Conservation (phyloP, 306 rosid species). For the Medicago truncatula region MtrunA17r5.0-ANR NC_053045.1:14465001-14465500, state of each 20-base stretch:
- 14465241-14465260: slow-evolving; percentile 65
- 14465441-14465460: neutral
- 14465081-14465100: too few relatives aligned
- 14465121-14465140: neutral
- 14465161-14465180: neutral
- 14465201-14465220: slow-evolving; percentile 26
- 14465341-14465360: slow-evolving; percentile 2
- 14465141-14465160: neutral
- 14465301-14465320: slow-evolving; percentile 80
- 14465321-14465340: slow-evolving; percentile 78
- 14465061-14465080: neutral
- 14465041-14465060: slow-evolving; percentile 60
- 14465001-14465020: slow-evolving; percentile 97
- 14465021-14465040: slow-evolving; percentile 80
- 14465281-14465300: slow-evolving; percentile 85
- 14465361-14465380: neutral
- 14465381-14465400: slow-evolving; percentile 3
- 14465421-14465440: neutral
- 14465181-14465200: slow-evolving; percentile 14
- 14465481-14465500: neutral
- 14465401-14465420: neutral
- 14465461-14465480: slow-evolving; percentile 15
- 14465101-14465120: neutral
- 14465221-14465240: slow-evolving; percentile 59
- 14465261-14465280: slow-evolving; percentile 86